Base-by-base conservation (phyloP, 2,329 filamentous ascomycete genomes). In the Ophiocordyceps camponoti-saundersi region DNA sequence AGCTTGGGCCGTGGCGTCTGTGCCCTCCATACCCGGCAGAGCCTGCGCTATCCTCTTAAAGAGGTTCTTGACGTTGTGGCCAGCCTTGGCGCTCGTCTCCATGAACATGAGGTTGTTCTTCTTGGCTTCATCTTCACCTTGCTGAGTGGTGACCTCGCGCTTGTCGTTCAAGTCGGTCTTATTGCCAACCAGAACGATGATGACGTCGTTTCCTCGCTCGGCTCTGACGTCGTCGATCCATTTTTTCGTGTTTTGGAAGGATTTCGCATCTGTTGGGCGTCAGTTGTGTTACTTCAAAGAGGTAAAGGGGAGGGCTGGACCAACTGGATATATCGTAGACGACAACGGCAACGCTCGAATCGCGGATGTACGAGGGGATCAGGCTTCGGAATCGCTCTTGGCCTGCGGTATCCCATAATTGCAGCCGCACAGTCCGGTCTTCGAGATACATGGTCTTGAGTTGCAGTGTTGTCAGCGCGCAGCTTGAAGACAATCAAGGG, bases 161-260 rank as follows among this genome's bases (percentile, higher is more conserved):
- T 95, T 96, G 66, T 98, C 92, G 65, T 92, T 94, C 65, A 98
- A 67, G 73, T 98, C 92, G 42, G 92, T 98, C 80, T 98, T 98
- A 74, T 98, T 98, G 55, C 92, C 92, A 39, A 98, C 93, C 44
- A 98, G 71, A 44, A 98, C 92, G 58, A 98, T 96, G 58, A 98
- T 98, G 50, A 98, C 93, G 66, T 98, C 92, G 71, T 94, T 95
- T 46, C 92, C 92, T 59, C 92, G 79, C 71, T 98, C 92, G 46
- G 89, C 90, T 51, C 92, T 79, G 49, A 98, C 92, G 61, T 98
- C 92, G 62, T 98, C 92, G 54, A 98, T 94, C 92, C 93, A 98
- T 75, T 98, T 98, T 60, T 89, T 81, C 47, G 92, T 98, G 68
- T 98, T 95, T 63, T 95, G 85, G 72, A 98, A 98, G 22, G 88